A percentile compares a stretch with the other conserved stretches of the same genome.
Evolutionary conservation across 768 basidiomycete genomes (phyloP).

Genomic region (Leccinum disarticulatum): DNA sequence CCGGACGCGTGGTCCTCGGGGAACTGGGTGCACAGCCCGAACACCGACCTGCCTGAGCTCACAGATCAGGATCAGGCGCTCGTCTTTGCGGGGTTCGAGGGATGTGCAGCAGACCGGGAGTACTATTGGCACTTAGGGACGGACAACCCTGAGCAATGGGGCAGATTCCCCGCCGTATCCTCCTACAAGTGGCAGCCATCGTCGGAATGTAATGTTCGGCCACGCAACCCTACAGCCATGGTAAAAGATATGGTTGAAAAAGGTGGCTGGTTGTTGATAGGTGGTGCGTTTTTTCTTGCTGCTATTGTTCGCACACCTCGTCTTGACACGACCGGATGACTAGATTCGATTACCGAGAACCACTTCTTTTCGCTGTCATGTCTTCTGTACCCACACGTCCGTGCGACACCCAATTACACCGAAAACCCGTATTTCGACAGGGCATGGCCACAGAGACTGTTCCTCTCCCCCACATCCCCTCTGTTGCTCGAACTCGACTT

Average conservation of each 20-base stretch:
- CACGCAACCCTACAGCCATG: conserved; percentile 43
- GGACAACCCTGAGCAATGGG: conserved; percentile 47
- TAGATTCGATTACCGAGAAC: conserved; percentile 69
- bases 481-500: conserved; percentile 36
- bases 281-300: conserved; percentile 43
- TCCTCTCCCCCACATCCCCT: conserved; percentile 54
- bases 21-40: conserved; percentile 42
- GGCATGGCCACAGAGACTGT: conserved; percentile 64
- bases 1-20: conserved; percentile 38
- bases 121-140: conserved; percentile 62
- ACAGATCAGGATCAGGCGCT: conserved; percentile 44
- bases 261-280: conserved; percentile 70
- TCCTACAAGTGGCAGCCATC: conserved; percentile 57
- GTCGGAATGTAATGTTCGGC: conserved; percentile 41
- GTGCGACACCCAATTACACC: conserved; percentile 61
- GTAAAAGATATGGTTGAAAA: conserved; percentile 60
- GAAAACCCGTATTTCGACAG: conserved; percentile 56
- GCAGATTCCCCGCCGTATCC: conserved; percentile 52
- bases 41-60: conserved; percentile 37
- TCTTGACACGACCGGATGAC: conserved; percentile 2
- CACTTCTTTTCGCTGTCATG: conserved; percentile 77
- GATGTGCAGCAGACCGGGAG: conserved; percentile 64
- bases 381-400: conserved; percentile 62
- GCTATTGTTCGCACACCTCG: background rate
- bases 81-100: conserved; percentile 54